Conservation (phyloP, 108 stramenopile species). For the Cyclotella atomus region DNA sequence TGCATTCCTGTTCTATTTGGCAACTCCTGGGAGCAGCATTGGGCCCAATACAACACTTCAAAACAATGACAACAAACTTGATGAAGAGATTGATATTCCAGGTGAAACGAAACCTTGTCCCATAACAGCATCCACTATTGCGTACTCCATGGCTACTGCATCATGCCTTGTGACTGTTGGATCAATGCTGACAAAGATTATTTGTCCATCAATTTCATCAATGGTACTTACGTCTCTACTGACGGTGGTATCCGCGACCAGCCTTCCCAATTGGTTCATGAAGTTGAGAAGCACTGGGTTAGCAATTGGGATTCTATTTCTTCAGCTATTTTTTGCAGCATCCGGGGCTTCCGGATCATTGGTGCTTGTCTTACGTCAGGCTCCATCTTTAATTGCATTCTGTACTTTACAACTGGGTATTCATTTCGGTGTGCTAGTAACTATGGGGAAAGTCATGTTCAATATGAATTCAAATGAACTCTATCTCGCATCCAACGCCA, state of each 20-base stretch:
- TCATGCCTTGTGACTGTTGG: conserved; percentile 72
- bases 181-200: conserved; percentile 60
- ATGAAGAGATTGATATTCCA: conserved; percentile 42
- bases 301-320: conserved; percentile 74
- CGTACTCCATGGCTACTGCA: conserved; percentile 66
- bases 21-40: conserved; percentile 38
- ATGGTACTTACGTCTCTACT: conserved; percentile 77
- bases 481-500: conserved; percentile 89
- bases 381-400: conserved; percentile 88
- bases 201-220: conserved; percentile 55
- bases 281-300: conserved; percentile 63
- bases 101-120: conserved; percentile 12
- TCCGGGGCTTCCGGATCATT: conserved; percentile 89
- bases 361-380: conserved; percentile 76
- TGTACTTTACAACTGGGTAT: conserved; percentile 79
- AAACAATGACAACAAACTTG: conserved; percentile 16
- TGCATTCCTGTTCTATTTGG: conserved; percentile 76
- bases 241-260: conserved; percentile 77
- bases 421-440: conserved; percentile 77
- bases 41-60: conserved; percentile 6
- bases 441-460: conserved; percentile 68
- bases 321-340: conserved; percentile 94
- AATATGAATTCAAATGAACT: conserved; percentile 74
- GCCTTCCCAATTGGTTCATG: conserved; percentile 72
- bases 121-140: conserved; percentile 64